Base-by-base conservation (phyloP, 2,329 filamentous ascomycete species). In the Talaromyces sp. region DNA sequence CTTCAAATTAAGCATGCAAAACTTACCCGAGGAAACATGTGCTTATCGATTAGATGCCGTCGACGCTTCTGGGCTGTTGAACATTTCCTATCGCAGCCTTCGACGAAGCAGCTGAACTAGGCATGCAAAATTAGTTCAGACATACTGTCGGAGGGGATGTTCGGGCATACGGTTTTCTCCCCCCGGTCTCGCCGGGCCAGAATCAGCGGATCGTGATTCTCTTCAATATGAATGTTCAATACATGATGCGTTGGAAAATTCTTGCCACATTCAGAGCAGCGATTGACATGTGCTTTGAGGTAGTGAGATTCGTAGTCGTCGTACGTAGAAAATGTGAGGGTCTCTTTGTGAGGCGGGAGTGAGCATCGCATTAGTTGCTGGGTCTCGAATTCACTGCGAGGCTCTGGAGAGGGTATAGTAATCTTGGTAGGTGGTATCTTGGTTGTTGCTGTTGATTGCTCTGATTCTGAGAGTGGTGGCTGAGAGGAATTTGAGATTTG, bases 41-140 rank as follows among this genome's bases (percentile, higher is more conserved):
- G 95, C 78, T 96, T 97, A 80, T 96, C 93, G 68, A 96, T 91
- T 67, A 96, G 82, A 80, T 99, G 93, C 73, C 91, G 86, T 37
- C 91, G 84, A 50, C 95, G 86, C 76, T 96, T 98, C 70, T 91
- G 87, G 33, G 89, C 87, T 3, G 90, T 92, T 61, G 85, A 86
- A 77, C 93, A 97, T 73, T 92, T 88, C 67, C 90, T 86, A 64
- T 95, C 91, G 75, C 95, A 99, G 56, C 84, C 88, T 71, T 96
- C 90, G 6, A 97, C 87, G 70, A 98, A 96, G 78, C 95, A 99
- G 5, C 86, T 87, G 76, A 89, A 97, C 87, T 95, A 64, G 14
- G 28, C 37, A 48, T 23, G 40, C 31, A 18, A 21, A n/a, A 5
- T 54, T 21, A 39, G 33, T 60, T 60, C n/a, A n/a, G 14, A 28